phyloP scores from a whole-genome alignment of 192 early-diverging fungal species.

The Coemansia sp. region DNA sequence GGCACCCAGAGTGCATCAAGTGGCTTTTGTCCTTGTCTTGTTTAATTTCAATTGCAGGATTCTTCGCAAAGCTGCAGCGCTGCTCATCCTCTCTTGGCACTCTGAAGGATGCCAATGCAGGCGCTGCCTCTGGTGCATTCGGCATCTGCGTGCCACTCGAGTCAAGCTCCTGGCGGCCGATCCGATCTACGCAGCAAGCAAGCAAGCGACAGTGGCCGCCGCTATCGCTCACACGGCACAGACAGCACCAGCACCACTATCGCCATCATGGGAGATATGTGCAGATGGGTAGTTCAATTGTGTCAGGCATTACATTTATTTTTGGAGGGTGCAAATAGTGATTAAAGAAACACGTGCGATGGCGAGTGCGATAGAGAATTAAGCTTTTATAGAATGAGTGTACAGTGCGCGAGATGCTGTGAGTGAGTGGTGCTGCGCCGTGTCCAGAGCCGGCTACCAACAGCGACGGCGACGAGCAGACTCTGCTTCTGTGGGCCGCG shows the following conservation, averaged over 20 bases:
- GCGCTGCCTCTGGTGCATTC: not conserved
- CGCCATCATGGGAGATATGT: not conserved
- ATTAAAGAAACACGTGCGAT: constrained; percentile 3
- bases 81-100: not conserved
- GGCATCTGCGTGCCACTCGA: constrained; percentile 1
- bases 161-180: not conserved
- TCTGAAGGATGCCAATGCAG: not conserved
- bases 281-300: not conserved
- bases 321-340: not conserved
- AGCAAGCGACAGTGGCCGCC: not conserved
- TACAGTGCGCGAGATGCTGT: not conserved
- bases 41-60: constrained; percentile 4
- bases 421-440: not conserved
- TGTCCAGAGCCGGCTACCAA: not conserved
- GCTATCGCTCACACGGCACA: not conserved
- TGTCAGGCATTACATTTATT: not conserved
- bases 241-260: not conserved
- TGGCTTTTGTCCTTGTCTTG: not conserved
- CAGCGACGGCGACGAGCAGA: not conserved
- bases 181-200: not conserved
- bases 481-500: not conserved
- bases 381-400: not conserved
- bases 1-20: constrained; percentile 1
- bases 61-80: not conserved
- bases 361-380: not conserved